Conservation (phyloP, 2,329 filamentous ascomycete genomes). For the Aspergillus ochraceoroseus region DNA sequence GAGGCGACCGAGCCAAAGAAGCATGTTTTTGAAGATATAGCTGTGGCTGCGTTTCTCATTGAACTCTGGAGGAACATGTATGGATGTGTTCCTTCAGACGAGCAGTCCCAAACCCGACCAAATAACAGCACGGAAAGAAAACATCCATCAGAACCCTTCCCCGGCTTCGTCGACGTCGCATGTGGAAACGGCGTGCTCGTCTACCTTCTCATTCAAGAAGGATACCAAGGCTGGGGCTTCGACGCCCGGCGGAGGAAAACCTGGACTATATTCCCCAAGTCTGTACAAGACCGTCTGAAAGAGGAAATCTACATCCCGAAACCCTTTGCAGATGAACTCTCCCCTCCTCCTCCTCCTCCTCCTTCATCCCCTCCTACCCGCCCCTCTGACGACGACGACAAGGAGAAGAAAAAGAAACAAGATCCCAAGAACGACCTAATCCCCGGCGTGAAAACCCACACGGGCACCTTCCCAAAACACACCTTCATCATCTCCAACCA, state of each 20-base stretch:
- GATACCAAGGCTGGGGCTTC: slow-evolving; percentile 82
- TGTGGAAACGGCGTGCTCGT: slow-evolving; percentile 92
- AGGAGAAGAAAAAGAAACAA: too few species aligned
- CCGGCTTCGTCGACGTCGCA: slow-evolving; percentile 91
- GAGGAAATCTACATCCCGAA: slow-evolving; percentile 60
- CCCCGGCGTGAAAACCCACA: slow-evolving; percentile 26
- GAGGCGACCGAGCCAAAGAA: slow-evolving; percentile 84
- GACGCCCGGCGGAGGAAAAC: slow-evolving; percentile 82
- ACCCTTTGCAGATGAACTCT: slow-evolving; percentile 37
- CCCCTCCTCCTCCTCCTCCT: neutral
- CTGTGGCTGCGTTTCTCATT: slow-evolving; percentile 85
- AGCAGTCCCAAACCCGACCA: slow-evolving; percentile 10
- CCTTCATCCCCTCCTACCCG: neutral
- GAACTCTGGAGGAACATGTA: slow-evolving; percentile 91
- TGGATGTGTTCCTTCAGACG: slow-evolving; percentile 26
- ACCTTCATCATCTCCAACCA: slow-evolving; percentile 98
- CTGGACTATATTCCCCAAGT: slow-evolving; percentile 65
- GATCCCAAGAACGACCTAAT: slow-evolving; percentile 7
- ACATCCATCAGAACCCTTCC: slow-evolving; percentile 50
- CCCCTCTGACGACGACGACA: slow-evolving; percentile 5
- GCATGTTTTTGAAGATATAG: slow-evolving; percentile 91
- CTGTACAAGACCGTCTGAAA: slow-evolving; percentile 49
- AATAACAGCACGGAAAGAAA: neutral
- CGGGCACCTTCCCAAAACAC: slow-evolving; percentile 63
- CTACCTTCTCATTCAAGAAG: slow-evolving; percentile 72